A percentile compares a stretch with the other conserved stretches of the same genome.
Conservation (phyloP, 2,329 filamentous ascomycete genomes). For the Trematosphaeria pertusa region DNA sequence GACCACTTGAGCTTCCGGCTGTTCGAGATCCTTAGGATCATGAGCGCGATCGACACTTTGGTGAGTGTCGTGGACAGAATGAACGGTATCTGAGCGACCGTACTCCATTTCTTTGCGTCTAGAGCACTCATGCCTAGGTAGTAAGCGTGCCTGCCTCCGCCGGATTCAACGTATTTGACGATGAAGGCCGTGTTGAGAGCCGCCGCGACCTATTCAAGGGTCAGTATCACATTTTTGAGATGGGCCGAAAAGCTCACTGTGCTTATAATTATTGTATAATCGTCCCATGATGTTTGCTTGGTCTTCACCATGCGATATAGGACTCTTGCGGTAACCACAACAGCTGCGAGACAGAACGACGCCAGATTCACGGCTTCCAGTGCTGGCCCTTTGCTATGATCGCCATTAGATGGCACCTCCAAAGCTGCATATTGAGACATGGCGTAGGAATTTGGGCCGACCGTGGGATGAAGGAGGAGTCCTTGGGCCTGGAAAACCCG, state of each 20-base stretch:
- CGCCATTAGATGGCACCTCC: background rate
- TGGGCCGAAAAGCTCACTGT: too few relatives aligned
- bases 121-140: background rate
- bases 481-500: too few relatives aligned
- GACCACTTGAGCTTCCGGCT: background rate
- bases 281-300: background rate
- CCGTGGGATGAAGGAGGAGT: too few relatives aligned
- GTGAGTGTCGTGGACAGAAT: background rate
- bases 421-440: background rate
- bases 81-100: background rate
- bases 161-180: background rate
- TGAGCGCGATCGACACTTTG: background rate
- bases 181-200: background rate
- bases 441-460: too few relatives aligned
- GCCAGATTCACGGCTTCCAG: background rate
- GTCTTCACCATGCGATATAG: background rate
- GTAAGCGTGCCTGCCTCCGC: background rate
- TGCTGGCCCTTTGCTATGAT: background rate
- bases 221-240: too few relatives aligned
- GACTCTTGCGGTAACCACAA: background rate
- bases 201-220: background rate
- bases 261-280: background rate
- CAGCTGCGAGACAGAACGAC: background rate
- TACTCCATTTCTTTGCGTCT: background rate
- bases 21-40: background rate